A percentile compares a stretch with the other conserved stretches of the same genome.
Conservation (phyloP, 495 filamentous ascomycete genomes). For the Pyronema domesticum region DNA sequence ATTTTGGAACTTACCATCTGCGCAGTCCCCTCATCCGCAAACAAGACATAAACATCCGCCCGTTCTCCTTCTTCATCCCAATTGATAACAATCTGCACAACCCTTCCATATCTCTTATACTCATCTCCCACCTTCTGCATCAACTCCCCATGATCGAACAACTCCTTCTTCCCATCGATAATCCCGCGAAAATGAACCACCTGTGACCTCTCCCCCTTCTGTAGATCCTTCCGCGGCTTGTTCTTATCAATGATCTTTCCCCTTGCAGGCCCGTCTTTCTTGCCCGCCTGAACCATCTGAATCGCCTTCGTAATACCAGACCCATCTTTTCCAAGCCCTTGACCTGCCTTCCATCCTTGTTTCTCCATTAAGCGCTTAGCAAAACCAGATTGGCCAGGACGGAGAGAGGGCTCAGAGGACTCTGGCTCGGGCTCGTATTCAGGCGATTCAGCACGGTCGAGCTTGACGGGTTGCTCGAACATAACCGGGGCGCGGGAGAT, state of each 20-base stretch:
- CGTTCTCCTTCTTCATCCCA: conserved; percentile 30
- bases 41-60: conserved; percentile 74
- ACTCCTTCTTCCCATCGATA: conserved; percentile 56
- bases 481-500: conserved; percentile 80
- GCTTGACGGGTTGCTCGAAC: conserved; percentile 48
- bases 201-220: conserved; percentile 57
- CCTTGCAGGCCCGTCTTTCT: conserved; percentile 52
- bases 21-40: conserved; percentile 61
- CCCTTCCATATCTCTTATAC: conserved; percentile 72
- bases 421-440: conserved; percentile 3
- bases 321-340: conserved; percentile 62
- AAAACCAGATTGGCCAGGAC: conserved; percentile 68
- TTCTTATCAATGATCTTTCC: conserved; percentile 68
- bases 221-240: conserved; percentile 27
- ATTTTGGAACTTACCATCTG: conserved; percentile 43
- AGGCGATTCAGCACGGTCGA: conserved; percentile 12
- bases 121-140: conserved; percentile 90
- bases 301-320: conserved; percentile 71
- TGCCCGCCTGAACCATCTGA: conserved; percentile 65
- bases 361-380: conserved; percentile 75
- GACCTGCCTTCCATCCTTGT: conserved; percentile 79
- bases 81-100: conserved; percentile 67
- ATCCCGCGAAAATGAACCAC: conserved; percentile 67
- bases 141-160: conserved; percentile 50
- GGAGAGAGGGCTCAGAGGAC: conserved; percentile 32